These are phyloP conservation scores for Aristolochia californica DNA, from an alignment of 164 flowering plant genomes.

Conservation along the genomic window DNA sequence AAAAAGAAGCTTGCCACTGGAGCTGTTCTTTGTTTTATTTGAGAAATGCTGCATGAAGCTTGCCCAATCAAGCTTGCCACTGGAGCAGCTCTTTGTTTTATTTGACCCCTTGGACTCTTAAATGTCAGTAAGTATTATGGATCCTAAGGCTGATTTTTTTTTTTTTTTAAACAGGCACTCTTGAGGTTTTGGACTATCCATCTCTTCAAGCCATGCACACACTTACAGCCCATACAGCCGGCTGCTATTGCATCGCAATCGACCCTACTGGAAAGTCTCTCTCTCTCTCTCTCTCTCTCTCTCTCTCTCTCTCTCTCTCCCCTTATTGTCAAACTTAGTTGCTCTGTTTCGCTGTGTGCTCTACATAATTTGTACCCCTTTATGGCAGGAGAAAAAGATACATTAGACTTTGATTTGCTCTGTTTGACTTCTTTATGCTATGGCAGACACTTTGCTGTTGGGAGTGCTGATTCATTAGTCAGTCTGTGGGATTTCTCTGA, in stretches of 20 bases:
- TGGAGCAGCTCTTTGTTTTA: too few relatives aligned
- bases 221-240: constrained; percentile 93
- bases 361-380: background rate
- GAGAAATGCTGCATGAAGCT: too few relatives aligned
- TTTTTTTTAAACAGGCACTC: constrained; percentile 55
- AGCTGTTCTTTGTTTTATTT: too few relatives aligned
- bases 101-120: too few relatives aligned
- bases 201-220: constrained; percentile 74
- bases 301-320: constrained; percentile 1
- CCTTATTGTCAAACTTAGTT: background rate
- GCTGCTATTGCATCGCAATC: constrained; percentile 97
- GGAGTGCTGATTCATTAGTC: constrained; percentile 98
- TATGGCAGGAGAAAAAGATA: background rate
- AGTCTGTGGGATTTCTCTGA: constrained; percentile 97
- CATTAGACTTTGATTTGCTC: background rate
- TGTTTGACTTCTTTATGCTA: background rate
- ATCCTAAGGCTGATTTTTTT: too few relatives aligned
- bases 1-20: too few relatives aligned
- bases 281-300: too few relatives aligned
- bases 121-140: too few relatives aligned
- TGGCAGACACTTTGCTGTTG: constrained; percentile 93
- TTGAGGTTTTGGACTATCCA: constrained; percentile 91
- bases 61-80: too few relatives aligned
- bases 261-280: constrained; percentile 84
- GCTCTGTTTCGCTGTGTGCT: background rate